These are phyloP conservation scores for Buxus sempervirens DNA, from an alignment of 164 flowering plant genomes.

Conservation along the genomic window DNA sequence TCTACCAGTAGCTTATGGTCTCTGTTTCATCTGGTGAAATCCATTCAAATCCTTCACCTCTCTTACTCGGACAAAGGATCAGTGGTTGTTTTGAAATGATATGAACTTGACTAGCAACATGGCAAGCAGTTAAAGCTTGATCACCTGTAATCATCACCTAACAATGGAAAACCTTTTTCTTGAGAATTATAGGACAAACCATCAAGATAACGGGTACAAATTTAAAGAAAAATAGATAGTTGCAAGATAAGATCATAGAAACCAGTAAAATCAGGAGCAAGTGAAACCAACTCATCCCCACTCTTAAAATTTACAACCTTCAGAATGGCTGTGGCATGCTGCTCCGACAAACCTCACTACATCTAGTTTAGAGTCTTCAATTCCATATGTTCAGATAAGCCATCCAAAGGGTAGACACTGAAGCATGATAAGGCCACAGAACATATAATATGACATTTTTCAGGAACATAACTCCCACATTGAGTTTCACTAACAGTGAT, in stretches of 20 bases:
- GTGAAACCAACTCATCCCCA: not conserved
- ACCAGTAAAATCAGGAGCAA: too few relatives aligned
- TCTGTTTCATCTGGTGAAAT: slow-evolving; percentile 84
- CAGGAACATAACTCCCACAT: too few relatives aligned
- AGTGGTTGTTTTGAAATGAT: slow-evolving; percentile 77
- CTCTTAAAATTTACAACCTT: not conserved
- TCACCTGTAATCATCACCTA: slow-evolving; percentile 99
- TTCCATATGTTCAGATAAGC: not conserved
- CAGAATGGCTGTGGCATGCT: not conserved
- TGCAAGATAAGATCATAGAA: not conserved
- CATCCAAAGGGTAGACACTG: not conserved
- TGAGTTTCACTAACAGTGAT: too few relatives aligned
- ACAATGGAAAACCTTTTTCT: slow-evolving; percentile 6
- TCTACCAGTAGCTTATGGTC: slow-evolving; percentile 47
- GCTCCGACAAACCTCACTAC: not conserved
- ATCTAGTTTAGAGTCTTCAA: not conserved
- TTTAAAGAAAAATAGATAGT: not conserved
- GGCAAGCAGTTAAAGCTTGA: slow-evolving; percentile 97
- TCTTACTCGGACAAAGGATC: slow-evolving; percentile 51
- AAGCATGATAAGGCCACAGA: not conserved
- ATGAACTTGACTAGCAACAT: slow-evolving; percentile 95
- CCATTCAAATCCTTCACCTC: slow-evolving; percentile 58
- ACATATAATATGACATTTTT: not conserved
- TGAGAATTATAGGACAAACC: not conserved
- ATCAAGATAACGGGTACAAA: not conserved